Evolutionary conservation across 2,329 filamentous ascomycete genomes (phyloP).

Genomic region (Zalaria obscura): DNA sequence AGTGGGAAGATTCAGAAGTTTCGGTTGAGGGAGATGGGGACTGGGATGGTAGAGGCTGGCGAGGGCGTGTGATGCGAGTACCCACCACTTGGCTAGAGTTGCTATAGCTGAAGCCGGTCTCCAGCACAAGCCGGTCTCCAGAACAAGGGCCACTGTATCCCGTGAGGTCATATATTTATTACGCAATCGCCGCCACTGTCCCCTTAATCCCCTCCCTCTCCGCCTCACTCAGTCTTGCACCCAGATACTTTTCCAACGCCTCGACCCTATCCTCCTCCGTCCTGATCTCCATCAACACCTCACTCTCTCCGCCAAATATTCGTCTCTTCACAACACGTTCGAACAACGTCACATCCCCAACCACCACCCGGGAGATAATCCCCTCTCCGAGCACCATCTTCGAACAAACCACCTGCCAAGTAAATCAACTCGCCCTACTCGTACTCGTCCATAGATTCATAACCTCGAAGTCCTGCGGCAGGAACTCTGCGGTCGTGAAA

Average conservation of each 20-base stretch:
- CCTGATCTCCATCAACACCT: constrained; percentile 14
- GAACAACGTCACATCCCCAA: constrained; percentile 26
- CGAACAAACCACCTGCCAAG: constrained; percentile 36
- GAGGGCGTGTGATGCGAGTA: constrained; percentile 14
- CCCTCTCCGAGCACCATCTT: constrained; percentile 36
- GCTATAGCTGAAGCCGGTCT: no score
- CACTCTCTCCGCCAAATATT: constrained; percentile 19
- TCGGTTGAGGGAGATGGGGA: constrained; percentile 57
- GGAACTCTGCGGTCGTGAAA: constrained; percentile 52
- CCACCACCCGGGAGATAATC: constrained; percentile 12
- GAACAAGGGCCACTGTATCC: no score
- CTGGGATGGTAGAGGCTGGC: constrained; percentile 30
- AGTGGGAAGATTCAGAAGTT: constrained; percentile 97
- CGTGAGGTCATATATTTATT: no score
- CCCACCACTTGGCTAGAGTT: no score
- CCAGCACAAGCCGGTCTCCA: no score
- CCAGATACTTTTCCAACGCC: constrained; percentile 29
- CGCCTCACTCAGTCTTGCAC: constrained; percentile 23
- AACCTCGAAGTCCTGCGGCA: constrained; percentile 44
- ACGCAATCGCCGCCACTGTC: constrained; percentile 2
- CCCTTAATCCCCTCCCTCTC: constrained; percentile 23
- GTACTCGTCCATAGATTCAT: constrained; percentile 45
- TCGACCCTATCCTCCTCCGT: constrained; percentile 28
- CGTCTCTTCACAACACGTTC: constrained; percentile 31
- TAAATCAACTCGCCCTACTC: constrained; percentile 38